Percentiles rank a stretch among this genome's conserved stretches.
These are phyloP conservation scores for Oidiodendron maius DNA, from an alignment of 495 filamentous ascomycete species.

Conservation along the genomic window DNA sequence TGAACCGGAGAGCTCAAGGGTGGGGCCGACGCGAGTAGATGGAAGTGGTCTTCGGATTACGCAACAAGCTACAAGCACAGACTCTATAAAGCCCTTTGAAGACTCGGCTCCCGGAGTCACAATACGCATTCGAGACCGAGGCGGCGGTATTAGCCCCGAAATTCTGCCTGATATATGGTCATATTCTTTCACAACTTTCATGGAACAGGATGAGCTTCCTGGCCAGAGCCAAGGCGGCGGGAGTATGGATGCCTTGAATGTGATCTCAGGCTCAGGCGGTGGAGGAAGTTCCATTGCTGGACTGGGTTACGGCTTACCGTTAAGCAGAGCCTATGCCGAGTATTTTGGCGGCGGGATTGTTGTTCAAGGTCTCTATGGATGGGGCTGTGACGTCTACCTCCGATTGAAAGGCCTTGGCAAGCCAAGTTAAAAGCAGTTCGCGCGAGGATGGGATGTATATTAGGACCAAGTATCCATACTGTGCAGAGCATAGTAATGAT, in stretches of 20 bases:
- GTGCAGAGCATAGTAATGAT: too few species aligned
- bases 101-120: slow-evolving; percentile 78
- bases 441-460: slow-evolving; percentile 12
- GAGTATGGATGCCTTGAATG: slow-evolving; percentile 60
- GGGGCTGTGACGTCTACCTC: slow-evolving; percentile 80
- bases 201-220: slow-evolving; percentile 48
- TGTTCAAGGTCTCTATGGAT: slow-evolving; percentile 91
- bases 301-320: slow-evolving; percentile 84
- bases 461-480: too few species aligned
- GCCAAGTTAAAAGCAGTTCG: neutral
- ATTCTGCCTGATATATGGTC: slow-evolving; percentile 86
- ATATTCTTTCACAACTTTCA: slow-evolving; percentile 94
- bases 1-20: slow-evolving; percentile 48
- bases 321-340: slow-evolving; percentile 92
- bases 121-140: slow-evolving; percentile 91
- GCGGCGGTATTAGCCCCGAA: slow-evolving; percentile 82
- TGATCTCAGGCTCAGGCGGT: slow-evolving; percentile 61
- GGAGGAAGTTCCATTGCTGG: slow-evolving; percentile 78
- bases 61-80: slow-evolving; percentile 12
- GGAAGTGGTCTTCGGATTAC: neutral
- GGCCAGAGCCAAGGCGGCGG: slow-evolving; percentile 34
- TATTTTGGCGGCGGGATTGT: slow-evolving; percentile 97
- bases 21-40: neutral
- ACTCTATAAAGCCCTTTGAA: slow-evolving; percentile 48
- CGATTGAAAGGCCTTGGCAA: slow-evolving; percentile 78